These are phyloP conservation scores for Fraxinus sp. DNA, from an alignment of 305 asterid genomes.

Conservation along the genomic window DNA sequence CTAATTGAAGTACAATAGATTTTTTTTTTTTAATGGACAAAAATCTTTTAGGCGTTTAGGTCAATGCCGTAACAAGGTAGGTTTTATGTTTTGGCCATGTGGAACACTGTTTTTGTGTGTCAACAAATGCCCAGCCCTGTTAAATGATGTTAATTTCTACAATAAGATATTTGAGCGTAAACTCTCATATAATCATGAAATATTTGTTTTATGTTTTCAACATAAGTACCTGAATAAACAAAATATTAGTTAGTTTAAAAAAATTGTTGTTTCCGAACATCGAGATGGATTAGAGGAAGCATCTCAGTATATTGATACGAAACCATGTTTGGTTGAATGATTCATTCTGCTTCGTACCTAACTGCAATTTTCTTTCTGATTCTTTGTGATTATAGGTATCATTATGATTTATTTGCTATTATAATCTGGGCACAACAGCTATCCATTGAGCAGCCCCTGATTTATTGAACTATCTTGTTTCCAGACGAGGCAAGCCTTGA, in stretches of 20 bases:
- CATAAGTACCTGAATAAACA: neutral
- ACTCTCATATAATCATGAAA: neutral
- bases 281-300: constrained; percentile 1
- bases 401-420: neutral
- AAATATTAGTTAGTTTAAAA: neutral
- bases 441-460: constrained; percentile 3
- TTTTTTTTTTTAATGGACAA: neutral
- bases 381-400: constrained; percentile 1
- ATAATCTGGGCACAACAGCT: neutral
- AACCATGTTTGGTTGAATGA: neutral
- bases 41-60: neutral
- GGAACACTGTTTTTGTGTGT: neutral
- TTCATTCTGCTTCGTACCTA: constrained; percentile 2
- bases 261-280: neutral
- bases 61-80: neutral
- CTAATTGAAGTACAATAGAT: neutral
- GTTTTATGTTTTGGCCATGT: neutral
- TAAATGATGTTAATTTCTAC: neutral
- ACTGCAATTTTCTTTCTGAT: neutral
- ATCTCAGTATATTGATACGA: neutral
- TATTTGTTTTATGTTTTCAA: neutral
- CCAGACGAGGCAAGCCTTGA: constrained; percentile 74
- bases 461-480: constrained; percentile 20
- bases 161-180: neutral
- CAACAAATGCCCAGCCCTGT: neutral